These are phyloP conservation scores for Lophium mytilinum DNA, from an alignment of 495 filamentous ascomycete species.

Conservation along the genomic window DNA sequence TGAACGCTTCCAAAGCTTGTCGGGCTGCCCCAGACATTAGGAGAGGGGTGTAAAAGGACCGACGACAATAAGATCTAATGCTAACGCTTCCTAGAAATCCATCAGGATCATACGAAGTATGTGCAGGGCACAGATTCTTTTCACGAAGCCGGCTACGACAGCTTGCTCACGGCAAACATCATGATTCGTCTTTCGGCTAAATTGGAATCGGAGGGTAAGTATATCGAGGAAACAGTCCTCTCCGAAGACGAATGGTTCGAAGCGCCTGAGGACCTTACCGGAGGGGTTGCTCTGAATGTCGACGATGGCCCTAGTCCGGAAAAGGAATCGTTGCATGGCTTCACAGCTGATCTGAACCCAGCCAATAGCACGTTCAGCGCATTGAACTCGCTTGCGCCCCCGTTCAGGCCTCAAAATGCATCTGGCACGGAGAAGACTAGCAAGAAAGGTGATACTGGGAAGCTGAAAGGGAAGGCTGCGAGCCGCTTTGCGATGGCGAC, in stretches of 20 bases:
- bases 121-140: conserved; percentile 27
- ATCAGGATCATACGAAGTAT: conserved; percentile 44
- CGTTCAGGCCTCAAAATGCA: background rate
- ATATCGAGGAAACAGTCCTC: background rate
- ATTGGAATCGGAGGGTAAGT: conserved; percentile 35
- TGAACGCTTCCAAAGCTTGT: too few relatives aligned
- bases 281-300: background rate
- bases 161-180: conserved; percentile 57
- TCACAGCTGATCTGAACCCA: background rate
- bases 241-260: background rate
- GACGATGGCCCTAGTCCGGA: background rate
- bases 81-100: conserved; percentile 26
- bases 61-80: background rate
- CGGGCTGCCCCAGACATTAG: too few relatives aligned
- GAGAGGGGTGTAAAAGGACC: too few relatives aligned
- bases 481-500: too few relatives aligned
- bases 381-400: background rate
- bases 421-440: background rate
- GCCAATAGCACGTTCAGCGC: background rate
- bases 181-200: conserved; percentile 53
- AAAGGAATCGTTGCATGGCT: background rate
- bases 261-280: conserved; percentile 8
- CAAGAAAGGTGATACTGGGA: too few relatives aligned
- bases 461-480: too few relatives aligned
- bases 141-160: conserved; percentile 71